A percentile compares a stretch with the other conserved stretches of the same genome.
These are phyloP conservation scores for Tolypocladium amazonense DNA, from an alignment of 2,329 filamentous ascomycete species.

Conservation along the genomic window DNA sequence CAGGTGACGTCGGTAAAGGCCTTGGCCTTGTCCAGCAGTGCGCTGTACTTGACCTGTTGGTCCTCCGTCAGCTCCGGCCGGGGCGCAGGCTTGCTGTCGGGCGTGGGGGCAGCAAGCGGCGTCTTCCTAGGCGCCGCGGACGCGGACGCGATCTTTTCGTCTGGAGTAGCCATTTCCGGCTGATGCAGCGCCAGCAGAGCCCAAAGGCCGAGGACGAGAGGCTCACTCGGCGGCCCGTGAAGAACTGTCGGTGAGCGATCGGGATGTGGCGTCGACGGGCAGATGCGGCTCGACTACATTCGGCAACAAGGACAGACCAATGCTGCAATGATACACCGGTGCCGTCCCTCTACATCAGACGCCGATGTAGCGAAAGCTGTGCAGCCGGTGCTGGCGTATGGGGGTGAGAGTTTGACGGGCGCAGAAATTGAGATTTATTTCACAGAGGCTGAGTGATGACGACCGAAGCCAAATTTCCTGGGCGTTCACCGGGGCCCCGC, in stretches of 20 bases:
- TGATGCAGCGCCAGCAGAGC: background rate
- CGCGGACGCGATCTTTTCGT: background rate
- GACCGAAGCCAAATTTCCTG: background rate
- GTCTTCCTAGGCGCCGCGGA: constrained; percentile 26
- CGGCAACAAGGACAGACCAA: background rate
- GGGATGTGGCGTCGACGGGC: background rate
- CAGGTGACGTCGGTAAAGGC: constrained; percentile 55
- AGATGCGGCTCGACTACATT: background rate
- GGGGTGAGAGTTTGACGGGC: background rate
- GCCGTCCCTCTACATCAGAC: background rate
- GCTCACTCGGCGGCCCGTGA: background rate
- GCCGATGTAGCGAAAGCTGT: background rate
- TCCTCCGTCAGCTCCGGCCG: constrained; percentile 57
- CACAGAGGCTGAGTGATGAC: background rate
- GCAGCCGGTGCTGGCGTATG: background rate
- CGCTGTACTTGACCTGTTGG: constrained; percentile 72
- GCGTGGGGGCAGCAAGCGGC: constrained; percentile 47
- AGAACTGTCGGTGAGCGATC: background rate
- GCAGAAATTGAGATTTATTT: background rate
- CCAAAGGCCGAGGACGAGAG: background rate
- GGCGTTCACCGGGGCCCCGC: background rate
- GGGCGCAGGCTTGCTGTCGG: constrained; percentile 45
- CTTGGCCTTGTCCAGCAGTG: constrained; percentile 59
- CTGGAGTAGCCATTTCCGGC: background rate
- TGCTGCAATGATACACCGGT: background rate